phyloP scores from a whole-genome alignment of 2,329 filamentous ascomycete species.

The Monosporascus sp. region DNA sequence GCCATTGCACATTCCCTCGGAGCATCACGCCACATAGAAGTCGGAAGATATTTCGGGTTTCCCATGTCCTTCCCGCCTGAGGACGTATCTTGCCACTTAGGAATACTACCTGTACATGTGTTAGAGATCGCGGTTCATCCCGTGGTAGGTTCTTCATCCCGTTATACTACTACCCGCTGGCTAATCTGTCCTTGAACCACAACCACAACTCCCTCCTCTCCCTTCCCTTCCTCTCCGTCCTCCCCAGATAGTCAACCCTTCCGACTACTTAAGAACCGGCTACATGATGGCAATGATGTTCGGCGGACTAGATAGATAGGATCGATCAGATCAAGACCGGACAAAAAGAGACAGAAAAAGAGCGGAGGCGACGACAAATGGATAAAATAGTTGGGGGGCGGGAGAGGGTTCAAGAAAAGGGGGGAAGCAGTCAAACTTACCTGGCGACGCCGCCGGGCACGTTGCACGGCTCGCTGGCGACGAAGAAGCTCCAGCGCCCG shows the following conservation, averaged over 20 bases:
- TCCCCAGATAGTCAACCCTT: not conserved
- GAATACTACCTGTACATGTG: too few relatives aligned
- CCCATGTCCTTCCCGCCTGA: too few relatives aligned
- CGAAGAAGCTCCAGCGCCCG: slow-evolving; percentile 41
- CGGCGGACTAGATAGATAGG: slow-evolving; percentile 21
- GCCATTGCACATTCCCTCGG: too few relatives aligned
- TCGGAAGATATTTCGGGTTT: too few relatives aligned
- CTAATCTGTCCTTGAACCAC: too few relatives aligned
- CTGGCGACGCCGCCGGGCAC: slow-evolving; percentile 35
- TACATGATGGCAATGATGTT: slow-evolving; percentile 34
- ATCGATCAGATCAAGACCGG: not conserved
- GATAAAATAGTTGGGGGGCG: not conserved
- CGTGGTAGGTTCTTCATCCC: too few relatives aligned
- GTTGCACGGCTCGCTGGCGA: slow-evolving; percentile 42
- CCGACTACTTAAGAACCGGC: too few relatives aligned
- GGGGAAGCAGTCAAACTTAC: slow-evolving; percentile 2
- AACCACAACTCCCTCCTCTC: not conserved
- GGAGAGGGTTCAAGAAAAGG: not conserved
- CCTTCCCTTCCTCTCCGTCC: not conserved
- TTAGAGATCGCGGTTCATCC: too few relatives aligned
- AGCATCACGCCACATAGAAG: too few relatives aligned
- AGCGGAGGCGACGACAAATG: not conserved
- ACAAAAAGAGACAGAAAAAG: not conserved
- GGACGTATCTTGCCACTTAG: too few relatives aligned
- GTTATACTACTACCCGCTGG: too few relatives aligned